Base-by-base conservation (phyloP, 2,329 filamentous ascomycete species). In the Epichloe gansuensis region DNA sequence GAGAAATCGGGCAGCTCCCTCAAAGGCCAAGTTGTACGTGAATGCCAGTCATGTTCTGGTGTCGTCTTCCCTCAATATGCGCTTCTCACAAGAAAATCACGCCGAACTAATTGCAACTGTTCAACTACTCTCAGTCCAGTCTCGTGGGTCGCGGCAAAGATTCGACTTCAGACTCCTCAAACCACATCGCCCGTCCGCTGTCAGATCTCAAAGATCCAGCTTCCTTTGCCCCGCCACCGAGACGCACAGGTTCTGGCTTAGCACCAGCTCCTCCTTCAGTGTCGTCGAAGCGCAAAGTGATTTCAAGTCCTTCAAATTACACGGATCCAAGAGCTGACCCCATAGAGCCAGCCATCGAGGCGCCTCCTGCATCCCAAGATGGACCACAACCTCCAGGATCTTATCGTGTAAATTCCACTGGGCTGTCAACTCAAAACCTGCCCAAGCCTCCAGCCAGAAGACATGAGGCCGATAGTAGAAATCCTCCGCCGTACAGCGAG, bases 201-300 rank as follows among this genome's bases (percentile, higher is more conserved):
- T 74, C 81, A 8, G 74, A 80, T 3, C 75, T 95, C 34, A 82
- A 81, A 63, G 89, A 95, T 63, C 89, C 88, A 1, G 66, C 79
- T 1, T 78, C 81, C 15, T 95, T 95, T 64, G 88, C 80, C 2
- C 87, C 89, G 25, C 89, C 89, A 27, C 89, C 89, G 0, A 90
- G 80, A 60, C 85, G 69, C 39, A 65, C 65, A 31, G 60, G 62
- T 53, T 57, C 66, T 43, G 76, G 68, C 66, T 62, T 60, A 43
- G 57, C 55, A 13, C 63, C 63, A 21, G 60, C 62, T 13, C 59
- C 60, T 0, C 54, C 57, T 4, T 25, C 62, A 9, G 54, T 58
- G 2, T 47, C 58, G 9, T 50, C 21, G 13, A 56, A 56, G 35
- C 60, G 64, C 50, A 60, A 59, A 47, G 66, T 62, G 51, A 51